Conservation (phyloP, 768 basidiomycete species). For the Rhodotorula taiwanensis region DNA sequence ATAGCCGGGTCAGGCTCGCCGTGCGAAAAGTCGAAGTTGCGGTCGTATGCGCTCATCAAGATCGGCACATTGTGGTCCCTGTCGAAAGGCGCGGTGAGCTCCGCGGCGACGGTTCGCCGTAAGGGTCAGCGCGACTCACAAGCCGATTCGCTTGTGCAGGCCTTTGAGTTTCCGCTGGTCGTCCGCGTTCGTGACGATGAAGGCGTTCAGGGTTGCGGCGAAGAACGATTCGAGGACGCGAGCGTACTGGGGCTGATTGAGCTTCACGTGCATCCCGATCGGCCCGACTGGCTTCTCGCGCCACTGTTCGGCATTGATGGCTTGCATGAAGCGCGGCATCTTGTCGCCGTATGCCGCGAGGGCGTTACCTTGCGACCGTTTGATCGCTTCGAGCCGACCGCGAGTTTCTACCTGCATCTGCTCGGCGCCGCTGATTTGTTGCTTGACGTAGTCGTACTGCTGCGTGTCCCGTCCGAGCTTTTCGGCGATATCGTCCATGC, state of each 20-base stretch:
- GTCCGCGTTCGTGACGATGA: slow-evolving; percentile 63
- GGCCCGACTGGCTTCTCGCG: slow-evolving; percentile 51
- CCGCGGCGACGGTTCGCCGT: too few species aligned
- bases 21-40: slow-evolving; percentile 63
- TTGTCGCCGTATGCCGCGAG: slow-evolving; percentile 42
- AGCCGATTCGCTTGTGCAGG: slow-evolving; percentile 45
- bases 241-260: slow-evolving; percentile 64
- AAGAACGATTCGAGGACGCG: slow-evolving; percentile 61
- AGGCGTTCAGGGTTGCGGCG: slow-evolving; percentile 56
- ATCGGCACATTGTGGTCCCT: slow-evolving; percentile 52
- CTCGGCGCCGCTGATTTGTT: neutral
- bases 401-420: neutral
- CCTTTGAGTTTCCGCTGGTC: slow-evolving; percentile 58
- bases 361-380: slow-evolving; percentile 19
- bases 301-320: slow-evolving; percentile 40
- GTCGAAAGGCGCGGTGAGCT: too few species aligned
- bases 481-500: neutral
- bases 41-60: slow-evolving; percentile 55
- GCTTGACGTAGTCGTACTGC: neutral
- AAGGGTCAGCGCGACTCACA: neutral
- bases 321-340: slow-evolving; percentile 38
- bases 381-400: slow-evolving; percentile 19
- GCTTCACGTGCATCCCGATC: slow-evolving; percentile 67
- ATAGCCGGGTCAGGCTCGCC: slow-evolving; percentile 64
- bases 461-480: neutral